Conservation (phyloP, 345 rosid genomes). For the Geranium rotundifolium region DNA sequence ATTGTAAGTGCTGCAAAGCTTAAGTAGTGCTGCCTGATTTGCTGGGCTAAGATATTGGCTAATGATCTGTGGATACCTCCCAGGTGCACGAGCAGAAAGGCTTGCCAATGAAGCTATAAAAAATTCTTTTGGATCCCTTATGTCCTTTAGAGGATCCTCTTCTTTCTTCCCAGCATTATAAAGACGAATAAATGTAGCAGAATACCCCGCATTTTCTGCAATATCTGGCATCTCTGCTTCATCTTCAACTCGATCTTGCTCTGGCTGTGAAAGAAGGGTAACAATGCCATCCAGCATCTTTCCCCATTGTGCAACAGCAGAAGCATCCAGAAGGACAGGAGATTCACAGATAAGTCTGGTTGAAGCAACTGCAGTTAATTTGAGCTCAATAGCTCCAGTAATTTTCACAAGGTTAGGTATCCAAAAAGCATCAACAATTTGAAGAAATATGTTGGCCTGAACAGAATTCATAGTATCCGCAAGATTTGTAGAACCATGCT, state of each 20-base stretch:
- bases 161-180: constrained; percentile 85
- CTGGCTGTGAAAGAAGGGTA: constrained; percentile 76
- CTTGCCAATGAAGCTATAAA: constrained; percentile 52
- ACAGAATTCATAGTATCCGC: constrained; percentile 69
- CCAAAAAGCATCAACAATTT: constrained; percentile 77
- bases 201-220: constrained; percentile 67
- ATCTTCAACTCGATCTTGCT: constrained; percentile 60
- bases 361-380: constrained; percentile 75
- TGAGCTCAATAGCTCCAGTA: constrained; percentile 60
- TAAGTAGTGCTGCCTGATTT: constrained; percentile 57
- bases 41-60: constrained; percentile 55
- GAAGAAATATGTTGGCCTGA: constrained; percentile 47
- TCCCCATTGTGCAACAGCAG: constrained; percentile 59
- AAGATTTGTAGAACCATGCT: constrained; percentile 63
- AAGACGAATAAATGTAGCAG: constrained; percentile 70
- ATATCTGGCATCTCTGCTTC: constrained; percentile 94
- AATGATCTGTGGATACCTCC: constrained; percentile 66
- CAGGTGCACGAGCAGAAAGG: constrained; percentile 57
- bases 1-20: constrained; percentile 56
- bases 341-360: constrained; percentile 72
- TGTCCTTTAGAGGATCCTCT: constrained; percentile 72
- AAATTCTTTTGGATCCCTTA: constrained; percentile 72
- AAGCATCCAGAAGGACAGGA: constrained; percentile 52
- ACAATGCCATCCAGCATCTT: constrained; percentile 74
- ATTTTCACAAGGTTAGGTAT: constrained; percentile 75